phyloP scores from a whole-genome alignment of 805 yeast genomes.

The Candida ponderosae region DNA sequence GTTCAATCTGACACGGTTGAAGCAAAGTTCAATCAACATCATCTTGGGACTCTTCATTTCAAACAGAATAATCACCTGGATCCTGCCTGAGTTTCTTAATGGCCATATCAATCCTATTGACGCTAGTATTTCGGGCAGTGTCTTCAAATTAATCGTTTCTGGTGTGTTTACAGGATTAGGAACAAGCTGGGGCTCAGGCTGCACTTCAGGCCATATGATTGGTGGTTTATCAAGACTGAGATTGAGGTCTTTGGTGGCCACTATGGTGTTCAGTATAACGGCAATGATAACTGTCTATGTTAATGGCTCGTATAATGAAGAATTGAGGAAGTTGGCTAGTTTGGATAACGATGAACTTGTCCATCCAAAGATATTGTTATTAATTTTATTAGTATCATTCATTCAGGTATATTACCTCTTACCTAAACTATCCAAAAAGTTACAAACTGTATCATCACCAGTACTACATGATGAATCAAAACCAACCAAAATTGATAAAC shows the following conservation, averaged over 20 bases:
- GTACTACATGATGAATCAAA: not conserved
- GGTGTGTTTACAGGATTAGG: constrained; percentile 42
- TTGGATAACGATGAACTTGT: constrained; percentile 1
- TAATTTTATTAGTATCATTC: constrained; percentile 5
- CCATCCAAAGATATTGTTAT: constrained; percentile 1
- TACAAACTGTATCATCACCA: not conserved
- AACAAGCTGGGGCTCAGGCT: constrained; percentile 39
- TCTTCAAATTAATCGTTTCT: constrained; percentile 12
- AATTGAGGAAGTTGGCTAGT: not conserved
- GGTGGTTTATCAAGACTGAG: constrained; percentile 40
- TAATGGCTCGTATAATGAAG: not conserved
- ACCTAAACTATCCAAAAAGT: constrained; percentile 15
- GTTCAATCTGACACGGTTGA: constrained; percentile 13
- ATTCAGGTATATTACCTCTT: constrained; percentile 18
- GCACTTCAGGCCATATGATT: constrained; percentile 51
- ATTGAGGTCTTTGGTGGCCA: constrained; percentile 37
- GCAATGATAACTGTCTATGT: constrained; percentile 22
- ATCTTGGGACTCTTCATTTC: constrained; percentile 29
- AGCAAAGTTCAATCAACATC: constrained; percentile 6
- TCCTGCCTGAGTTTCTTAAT: constrained; percentile 14
- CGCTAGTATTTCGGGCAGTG: not conserved
- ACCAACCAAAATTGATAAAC: not conserved
- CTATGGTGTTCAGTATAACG: constrained; percentile 25
- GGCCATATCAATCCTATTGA: not conserved
- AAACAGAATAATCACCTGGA: constrained; percentile 21